Evolutionary conservation across 2,329 filamentous ascomycete species (phyloP).

Genomic region (Claviceps sp.): DNA sequence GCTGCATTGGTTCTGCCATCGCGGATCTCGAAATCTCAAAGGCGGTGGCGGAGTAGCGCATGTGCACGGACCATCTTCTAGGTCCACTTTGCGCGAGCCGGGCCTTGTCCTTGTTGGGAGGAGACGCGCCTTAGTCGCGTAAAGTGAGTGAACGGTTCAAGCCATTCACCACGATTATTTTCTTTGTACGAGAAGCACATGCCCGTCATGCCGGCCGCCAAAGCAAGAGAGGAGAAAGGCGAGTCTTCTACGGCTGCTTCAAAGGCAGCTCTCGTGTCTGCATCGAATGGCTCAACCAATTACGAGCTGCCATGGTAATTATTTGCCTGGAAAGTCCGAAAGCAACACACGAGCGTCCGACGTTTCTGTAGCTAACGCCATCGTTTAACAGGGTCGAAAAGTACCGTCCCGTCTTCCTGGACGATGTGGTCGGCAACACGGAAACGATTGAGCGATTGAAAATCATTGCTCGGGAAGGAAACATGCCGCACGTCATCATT

Average conservation of each 20-base stretch:
- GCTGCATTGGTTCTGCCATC: constrained; percentile 5
- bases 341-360: too few species aligned
- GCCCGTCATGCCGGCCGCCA: constrained; percentile 38
- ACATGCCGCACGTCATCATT: constrained; percentile 99
- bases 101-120: not conserved
- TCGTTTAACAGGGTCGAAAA: constrained; percentile 72
- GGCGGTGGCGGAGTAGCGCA: constrained; percentile 13
- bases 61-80: constrained; percentile 17
- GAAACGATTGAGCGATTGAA: constrained; percentile 96
- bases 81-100: not conserved
- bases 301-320: constrained; percentile 70
- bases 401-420: constrained; percentile 85
- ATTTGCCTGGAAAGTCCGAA: not conserved
- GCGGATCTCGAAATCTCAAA: constrained; percentile 8
- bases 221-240: constrained; percentile 34
- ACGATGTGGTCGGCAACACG: constrained; percentile 95
- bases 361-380: not conserved
- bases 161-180: constrained; percentile 8
- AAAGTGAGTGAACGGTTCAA: constrained; percentile 16
- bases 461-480: constrained; percentile 96
- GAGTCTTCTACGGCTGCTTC: constrained; percentile 48
- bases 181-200: constrained; percentile 4
- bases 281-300: constrained; percentile 35
- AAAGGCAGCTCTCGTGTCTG: constrained; percentile 40
- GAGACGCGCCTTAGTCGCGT: constrained; percentile 25